Evolutionary conservation across 805 yeast genomes (phyloP).

Genomic region (Wickerhamiella bombiphila): DNA sequence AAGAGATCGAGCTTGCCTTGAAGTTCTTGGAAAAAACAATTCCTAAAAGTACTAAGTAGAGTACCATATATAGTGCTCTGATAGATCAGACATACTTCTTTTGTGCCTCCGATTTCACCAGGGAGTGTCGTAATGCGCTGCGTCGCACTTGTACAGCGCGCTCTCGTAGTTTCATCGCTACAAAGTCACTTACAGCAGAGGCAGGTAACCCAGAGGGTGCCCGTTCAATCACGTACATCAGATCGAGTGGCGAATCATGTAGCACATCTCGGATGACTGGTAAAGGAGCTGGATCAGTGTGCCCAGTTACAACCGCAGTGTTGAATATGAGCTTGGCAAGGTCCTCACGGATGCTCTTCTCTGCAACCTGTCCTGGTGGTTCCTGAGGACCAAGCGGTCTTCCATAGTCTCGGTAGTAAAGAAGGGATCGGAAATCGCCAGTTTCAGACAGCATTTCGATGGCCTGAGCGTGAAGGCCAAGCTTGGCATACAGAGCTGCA

Average conservation of each 20-base stretch:
- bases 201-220: neutral
- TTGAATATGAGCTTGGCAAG: neutral
- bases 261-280: slow-evolving; percentile 5
- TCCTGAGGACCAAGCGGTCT: too few species aligned
- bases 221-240: neutral
- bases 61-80: neutral
- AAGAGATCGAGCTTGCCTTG: slow-evolving; percentile 46
- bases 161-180: slow-evolving; percentile 3
- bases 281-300: too few species aligned
- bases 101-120: neutral
- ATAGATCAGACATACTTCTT: neutral
- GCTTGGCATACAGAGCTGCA: slow-evolving; percentile 21
- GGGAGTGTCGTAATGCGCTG: slow-evolving; percentile 1
- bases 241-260: slow-evolving; percentile 1
- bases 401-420: slow-evolving; percentile 23
- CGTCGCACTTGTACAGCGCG: neutral
- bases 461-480: slow-evolving; percentile 24
- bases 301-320: neutral
- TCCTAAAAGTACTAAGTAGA: neutral
- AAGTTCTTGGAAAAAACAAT: slow-evolving; percentile 28
- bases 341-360: neutral
- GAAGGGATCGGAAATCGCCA: slow-evolving; percentile 24
- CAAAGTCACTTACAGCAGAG: neutral
- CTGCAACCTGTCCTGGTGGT: slow-evolving; percentile 1
- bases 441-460: slow-evolving; percentile 21